A percentile compares a stretch with the other conserved stretches of the same genome.
Evolutionary conservation across 345 rosid species (phyloP).

Genomic region (Boechera retrofracta): DNA sequence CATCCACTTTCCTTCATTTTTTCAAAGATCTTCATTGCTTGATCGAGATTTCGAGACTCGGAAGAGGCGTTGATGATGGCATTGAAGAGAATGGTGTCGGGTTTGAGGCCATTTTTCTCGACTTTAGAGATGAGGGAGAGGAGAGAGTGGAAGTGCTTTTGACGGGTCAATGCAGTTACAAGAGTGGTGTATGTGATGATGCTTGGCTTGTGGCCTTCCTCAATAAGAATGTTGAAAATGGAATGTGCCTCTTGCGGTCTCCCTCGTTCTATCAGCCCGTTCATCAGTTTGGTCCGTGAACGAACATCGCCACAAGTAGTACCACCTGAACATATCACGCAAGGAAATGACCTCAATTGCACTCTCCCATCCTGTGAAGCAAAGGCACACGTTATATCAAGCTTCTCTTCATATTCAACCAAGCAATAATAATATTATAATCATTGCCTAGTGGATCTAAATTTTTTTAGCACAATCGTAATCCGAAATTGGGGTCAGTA

Average conservation of each 20-base stretch:
- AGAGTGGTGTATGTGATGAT: slow-evolving; percentile 84
- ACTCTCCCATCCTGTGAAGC: slow-evolving; percentile 48
- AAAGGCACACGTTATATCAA: slow-evolving; percentile 37
- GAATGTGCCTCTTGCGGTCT: slow-evolving; percentile 81
- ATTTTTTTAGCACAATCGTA: background rate
- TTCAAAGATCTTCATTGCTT: slow-evolving; percentile 75
- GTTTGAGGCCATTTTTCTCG: slow-evolving; percentile 76
- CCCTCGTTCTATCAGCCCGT: slow-evolving; percentile 63
- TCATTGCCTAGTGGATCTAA: slow-evolving; percentile 6
- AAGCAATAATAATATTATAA: slow-evolving; percentile 21
- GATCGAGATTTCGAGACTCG: slow-evolving; percentile 76
- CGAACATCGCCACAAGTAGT: slow-evolving; percentile 69
- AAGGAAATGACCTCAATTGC: slow-evolving; percentile 51
- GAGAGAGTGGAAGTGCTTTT: slow-evolving; percentile 67
- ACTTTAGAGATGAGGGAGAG: slow-evolving; percentile 62
- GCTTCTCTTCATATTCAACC: slow-evolving; percentile 12
- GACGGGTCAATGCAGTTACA: slow-evolving; percentile 70
- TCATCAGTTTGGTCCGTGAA: slow-evolving; percentile 94
- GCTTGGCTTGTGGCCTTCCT: slow-evolving; percentile 87
- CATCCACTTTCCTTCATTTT: slow-evolving; percentile 86
- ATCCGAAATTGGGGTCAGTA: background rate
- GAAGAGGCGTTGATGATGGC: slow-evolving; percentile 89
- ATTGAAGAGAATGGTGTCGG: slow-evolving; percentile 89
- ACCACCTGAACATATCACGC: slow-evolving; percentile 67
- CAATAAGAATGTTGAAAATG: slow-evolving; percentile 64